phyloP scores from a whole-genome alignment of 2,329 filamentous ascomycete genomes.

The Ophiostoma australiae region DNA sequence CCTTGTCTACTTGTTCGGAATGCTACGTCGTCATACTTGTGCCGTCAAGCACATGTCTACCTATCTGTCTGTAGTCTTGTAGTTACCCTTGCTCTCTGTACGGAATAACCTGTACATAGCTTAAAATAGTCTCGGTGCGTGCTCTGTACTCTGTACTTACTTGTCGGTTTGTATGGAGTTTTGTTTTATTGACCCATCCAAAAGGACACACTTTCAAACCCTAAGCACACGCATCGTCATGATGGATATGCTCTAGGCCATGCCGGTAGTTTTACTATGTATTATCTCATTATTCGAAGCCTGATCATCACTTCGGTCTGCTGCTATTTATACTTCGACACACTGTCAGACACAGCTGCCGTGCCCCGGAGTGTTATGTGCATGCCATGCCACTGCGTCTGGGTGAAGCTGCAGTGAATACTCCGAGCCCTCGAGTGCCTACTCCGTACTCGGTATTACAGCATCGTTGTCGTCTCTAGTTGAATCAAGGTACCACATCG shows the following conservation, averaged over 20 bases:
- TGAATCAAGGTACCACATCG: background rate
- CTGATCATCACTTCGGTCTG: too few species aligned
- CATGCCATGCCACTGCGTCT: background rate
- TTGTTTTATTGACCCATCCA: background rate
- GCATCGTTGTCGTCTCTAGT: background rate
- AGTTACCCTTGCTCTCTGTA: too few species aligned
- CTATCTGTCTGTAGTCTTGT: background rate
- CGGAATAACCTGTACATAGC: too few species aligned
- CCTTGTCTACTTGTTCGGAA: background rate
- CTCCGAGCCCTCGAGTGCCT: background rate
- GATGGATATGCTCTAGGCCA: background rate
- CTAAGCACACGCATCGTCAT: background rate
- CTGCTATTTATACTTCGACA: background rate
- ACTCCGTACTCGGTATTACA: too few species aligned
- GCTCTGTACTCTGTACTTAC: background rate
- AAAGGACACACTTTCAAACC: background rate
- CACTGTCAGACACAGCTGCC: background rate
- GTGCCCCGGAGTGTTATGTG: conserved; percentile 2
- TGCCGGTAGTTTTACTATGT: too few species aligned
- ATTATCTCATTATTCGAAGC: background rate
- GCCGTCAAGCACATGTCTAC: background rate
- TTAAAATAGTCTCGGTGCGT: too few species aligned
- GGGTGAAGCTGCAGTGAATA: background rate
- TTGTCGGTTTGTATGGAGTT: background rate
- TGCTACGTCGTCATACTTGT: conserved; percentile 4